phyloP scores from a whole-genome alignment of 75 land plant genomes.

The Pinus albicaulis region DNA sequence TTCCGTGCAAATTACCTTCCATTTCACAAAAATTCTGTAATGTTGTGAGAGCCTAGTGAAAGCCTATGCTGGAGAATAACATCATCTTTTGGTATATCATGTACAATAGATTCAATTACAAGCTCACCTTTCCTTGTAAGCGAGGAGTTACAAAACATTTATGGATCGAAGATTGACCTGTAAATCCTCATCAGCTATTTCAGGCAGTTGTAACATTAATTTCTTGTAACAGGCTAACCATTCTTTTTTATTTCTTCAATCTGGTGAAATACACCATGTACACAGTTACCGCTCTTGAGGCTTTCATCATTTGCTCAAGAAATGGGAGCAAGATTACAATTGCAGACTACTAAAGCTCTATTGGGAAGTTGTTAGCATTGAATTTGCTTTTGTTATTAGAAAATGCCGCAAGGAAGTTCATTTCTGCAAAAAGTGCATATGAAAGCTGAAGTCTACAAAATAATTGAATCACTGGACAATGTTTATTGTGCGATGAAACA shows the following conservation, averaged over 20 bases:
- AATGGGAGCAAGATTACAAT: neutral
- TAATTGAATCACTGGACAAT: neutral
- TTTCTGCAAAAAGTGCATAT: neutral
- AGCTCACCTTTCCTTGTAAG: neutral
- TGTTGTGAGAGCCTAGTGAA: neutral
- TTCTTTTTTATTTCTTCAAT: slow-evolving; percentile 2
- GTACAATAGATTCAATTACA: neutral
- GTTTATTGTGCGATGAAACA: neutral
- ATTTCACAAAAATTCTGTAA: neutral
- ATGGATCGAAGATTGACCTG: neutral
- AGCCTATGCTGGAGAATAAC: neutral
- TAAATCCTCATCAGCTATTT: neutral
- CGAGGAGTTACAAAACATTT: neutral
- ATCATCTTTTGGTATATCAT: neutral
- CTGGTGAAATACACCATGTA: neutral
- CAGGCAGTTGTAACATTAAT: slow-evolving; percentile 8
- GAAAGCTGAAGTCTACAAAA: neutral
- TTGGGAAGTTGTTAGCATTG: too few species aligned
- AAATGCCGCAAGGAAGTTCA: neutral
- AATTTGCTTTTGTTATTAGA: neutral
- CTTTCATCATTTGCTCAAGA: neutral
- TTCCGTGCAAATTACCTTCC: neutral
- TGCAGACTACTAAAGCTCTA: neutral
- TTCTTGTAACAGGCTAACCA: slow-evolving; percentile 6
- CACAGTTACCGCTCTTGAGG: neutral